Base-by-base conservation (phyloP, 345 rosid genomes). In the Noccaea bulbosa region DNA sequence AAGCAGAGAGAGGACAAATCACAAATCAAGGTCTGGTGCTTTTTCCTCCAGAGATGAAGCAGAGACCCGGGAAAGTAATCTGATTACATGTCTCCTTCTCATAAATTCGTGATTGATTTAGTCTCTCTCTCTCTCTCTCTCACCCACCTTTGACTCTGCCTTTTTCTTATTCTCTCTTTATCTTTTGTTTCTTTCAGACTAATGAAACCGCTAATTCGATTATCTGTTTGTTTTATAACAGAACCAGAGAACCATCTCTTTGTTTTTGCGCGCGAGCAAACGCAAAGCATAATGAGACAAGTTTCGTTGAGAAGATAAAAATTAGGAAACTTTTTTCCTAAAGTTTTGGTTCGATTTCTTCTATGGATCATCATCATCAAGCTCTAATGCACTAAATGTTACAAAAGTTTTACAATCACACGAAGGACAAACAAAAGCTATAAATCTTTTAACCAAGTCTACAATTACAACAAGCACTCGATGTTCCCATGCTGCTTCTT, bases 141-240 rank as follows among this genome's bases (percentile, higher is more conserved):
- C 41, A 34, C 54, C 55, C 55, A 63, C 47, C 39, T 66, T 67
- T 61, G 73, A 67, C 78, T 75, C 64, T 74, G 27, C 55, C 30
- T 51, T 47, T 48, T 24, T 14, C 1, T n/a, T 11, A 35, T 14
- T 35, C 30, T 49, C 12, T 44, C 39, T 9, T 64, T 33, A 50
- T 61, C 53, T 3, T 16, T 16, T 47, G 22, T 14, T 2, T 8
- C 30, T 17, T 4, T 17, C 22, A 8, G 20, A 14, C 20, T 39
- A 10, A 5, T 7, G 9, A 27, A 27, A 27, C 4, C 30, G 53
- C 41, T 70, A 44, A 52, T 54, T 14, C 16, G 32, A 24, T 38
- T 58, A 69, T 58, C 9, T 35, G 8, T 33, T 33, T 16, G 15
- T 46, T 52, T 30, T 52, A 16, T 12, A 30, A 8, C 8, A 27